Base-by-base conservation (phyloP, 2,329 filamentous ascomycete genomes). In the Chaetomium sp. region DNA sequence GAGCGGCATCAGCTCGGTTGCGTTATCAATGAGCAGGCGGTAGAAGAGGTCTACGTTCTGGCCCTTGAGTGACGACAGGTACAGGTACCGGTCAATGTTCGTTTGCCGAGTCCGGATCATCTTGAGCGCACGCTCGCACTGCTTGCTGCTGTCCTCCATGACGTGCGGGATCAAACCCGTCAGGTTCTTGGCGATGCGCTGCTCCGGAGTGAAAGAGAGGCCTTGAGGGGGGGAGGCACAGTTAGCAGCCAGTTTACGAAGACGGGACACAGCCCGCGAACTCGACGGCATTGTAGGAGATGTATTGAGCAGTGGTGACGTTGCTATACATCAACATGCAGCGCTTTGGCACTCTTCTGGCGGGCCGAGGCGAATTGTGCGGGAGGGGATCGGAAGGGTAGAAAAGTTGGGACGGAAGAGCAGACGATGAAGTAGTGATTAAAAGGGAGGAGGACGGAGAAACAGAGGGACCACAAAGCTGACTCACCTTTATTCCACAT, bases 31-130 rank as follows among this genome's bases (percentile, higher is more conserved):
- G 61, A 92, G 77, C 60, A 92, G 79, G 62, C 89, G 82, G 77
- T 90, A 92, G 78, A 92, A 94, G 56, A 94, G 81, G 70, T 92
- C 86, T 59, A 83, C 80, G 69, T 91, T 92, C 66, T 85, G 82
- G 69, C 80, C 80, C 74, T 90, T 88, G 71, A 92, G 74, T 61
- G 81, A 79, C 45, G 86, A 88, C 70, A 94, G 78, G 73, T 92
- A 94, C 54, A 91, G 80, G 73, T 91, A 92, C 76, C 88, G 89
- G 79, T 92, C 88, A 66, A 94, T 84, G 62, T 77, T 75, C 47
- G 87, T 88, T 61, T 80, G 74, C 61, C 87, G 84, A 59, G 80
- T 80, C 56, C 84, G 79, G 66, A 92, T 85, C 75, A 91, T 86
- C 71, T 84, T 84, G 74, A 91, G 82, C 68, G 85, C 87, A 73